A percentile compares a stretch with the other conserved stretches of the same genome.
Conservation (phyloP, 2,329 filamentous ascomycete species). For the Cladophialophora immunda region DNA sequence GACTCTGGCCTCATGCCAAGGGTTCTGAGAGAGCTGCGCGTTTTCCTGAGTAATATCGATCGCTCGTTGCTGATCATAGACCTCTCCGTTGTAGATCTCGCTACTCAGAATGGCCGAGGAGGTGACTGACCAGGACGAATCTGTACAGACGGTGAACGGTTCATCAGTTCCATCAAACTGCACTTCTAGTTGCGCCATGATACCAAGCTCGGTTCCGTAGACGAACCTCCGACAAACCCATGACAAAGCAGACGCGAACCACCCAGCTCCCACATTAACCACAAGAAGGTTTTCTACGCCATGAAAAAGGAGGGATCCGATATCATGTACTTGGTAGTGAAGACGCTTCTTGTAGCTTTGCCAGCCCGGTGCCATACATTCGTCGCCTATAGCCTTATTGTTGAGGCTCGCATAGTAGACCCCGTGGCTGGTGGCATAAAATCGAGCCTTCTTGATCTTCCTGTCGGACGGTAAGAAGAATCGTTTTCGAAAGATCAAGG, state of each 20-base stretch:
- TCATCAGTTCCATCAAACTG: conserved; percentile 33
- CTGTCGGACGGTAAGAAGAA: conserved; percentile 36
- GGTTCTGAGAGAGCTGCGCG: conserved; percentile 43
- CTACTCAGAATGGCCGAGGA: conserved; percentile 40
- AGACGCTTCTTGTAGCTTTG: conserved; percentile 60
- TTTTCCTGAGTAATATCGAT: conserved; percentile 41
- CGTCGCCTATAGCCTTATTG: conserved; percentile 50
- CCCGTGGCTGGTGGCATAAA: conserved; percentile 59
- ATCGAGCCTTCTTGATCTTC: conserved; percentile 45
- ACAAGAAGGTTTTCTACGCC: conserved; percentile 52
- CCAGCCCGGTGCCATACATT: conserved; percentile 62
- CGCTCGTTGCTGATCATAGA: conserved; percentile 56
- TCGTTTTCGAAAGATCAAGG: conserved; percentile 48
- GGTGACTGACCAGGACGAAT: conserved; percentile 42
- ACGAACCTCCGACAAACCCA: conserved; percentile 41
- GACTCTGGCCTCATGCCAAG: conserved; percentile 45
- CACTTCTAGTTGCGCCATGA: conserved; percentile 45
- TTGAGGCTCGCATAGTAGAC: conserved; percentile 61
- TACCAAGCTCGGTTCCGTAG: conserved; percentile 43
- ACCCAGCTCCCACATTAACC: conserved; percentile 59
- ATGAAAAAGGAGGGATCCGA: conserved; percentile 51
- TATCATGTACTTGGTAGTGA: conserved; percentile 64
- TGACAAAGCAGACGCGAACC: conserved; percentile 53
- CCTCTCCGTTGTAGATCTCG: conserved; percentile 64
- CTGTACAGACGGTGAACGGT: conserved; percentile 33